Evolutionary conservation across 140 eudicot genomes (phyloP), one percentile per base, ranked within the genome.

Genomic region (Oenanthe javanica): DNA sequence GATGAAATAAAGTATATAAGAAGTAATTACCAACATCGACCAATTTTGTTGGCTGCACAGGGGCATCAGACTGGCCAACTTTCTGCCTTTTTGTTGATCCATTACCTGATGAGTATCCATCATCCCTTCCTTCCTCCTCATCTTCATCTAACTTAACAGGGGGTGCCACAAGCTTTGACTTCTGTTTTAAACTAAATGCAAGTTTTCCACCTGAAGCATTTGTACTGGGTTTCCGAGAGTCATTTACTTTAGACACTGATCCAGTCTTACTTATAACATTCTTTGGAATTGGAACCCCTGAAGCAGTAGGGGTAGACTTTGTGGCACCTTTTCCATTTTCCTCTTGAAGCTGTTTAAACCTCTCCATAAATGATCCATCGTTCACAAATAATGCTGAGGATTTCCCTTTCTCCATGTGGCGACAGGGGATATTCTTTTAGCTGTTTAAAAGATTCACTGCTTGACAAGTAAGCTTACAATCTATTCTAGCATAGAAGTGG

Each of bases 331-430:
- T 86, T 70, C 81, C 89, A 81, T 89, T 85, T 82, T 87, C 92
- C 85, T 92, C 80, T 72, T 95, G 95, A 82, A 95, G 94, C 86
- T 90, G 94, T 82, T 89, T 95, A 85, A 90, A 95, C 87, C 88
- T 89, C 90, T 92, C 99, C 99, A 95, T 87, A 84, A 90, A 95
- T 54, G 99, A 95, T 61, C 99, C 97, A 86, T 95, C 99, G 81
- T 92, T 95, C 71, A 81, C 96, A 78, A 94, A 94, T 81, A 94
- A 79, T 73, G 91, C 79, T 81, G 91, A 76, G 75, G 87, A 86
- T 57, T 76, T 81, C 86, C 80, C 90, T 89, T 90, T 94, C 85
- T 92, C 98, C 97, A 92, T 92, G 77, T 61, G 84, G 82, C 77
- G 43, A 81, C 82, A 81, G 45, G n/a, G 79, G 82, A 82, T 77